Base-by-base conservation (phyloP, 140 eudicot genomes). In the Erigeron philadelphicus region DNA sequence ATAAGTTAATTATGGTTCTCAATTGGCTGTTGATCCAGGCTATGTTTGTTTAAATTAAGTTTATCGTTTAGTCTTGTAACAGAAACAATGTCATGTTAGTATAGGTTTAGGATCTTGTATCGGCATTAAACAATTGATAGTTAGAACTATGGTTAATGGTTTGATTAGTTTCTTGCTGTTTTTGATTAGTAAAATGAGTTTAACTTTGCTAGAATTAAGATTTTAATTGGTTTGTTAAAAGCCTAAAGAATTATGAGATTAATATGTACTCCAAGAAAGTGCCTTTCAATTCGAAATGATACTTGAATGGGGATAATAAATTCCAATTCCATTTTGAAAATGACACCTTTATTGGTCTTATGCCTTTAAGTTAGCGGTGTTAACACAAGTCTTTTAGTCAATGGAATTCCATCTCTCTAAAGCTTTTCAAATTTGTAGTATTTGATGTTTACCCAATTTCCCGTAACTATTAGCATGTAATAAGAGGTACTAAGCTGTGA, bases 281-380 rank as follows among this genome's bases (percentile, higher is more conserved):
- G 52, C 41, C 50, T 76, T 44, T 76, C 68, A 23, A 62, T 16
- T 31, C 54, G 7, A 48, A 76, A 64, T 67, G 74, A 75, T 59
- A 59, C 15, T 64, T 55, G 54, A 76, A 53, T 54, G 47, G 45
- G 67, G 40, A 42, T 31, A 31, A 17, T 42, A 42, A 56, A 10
- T 62, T 64, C 63, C 76, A 69, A 55, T 55, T 46, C 31, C 52
- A 67, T 31, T 52, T 54, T 64, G 72, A 63, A 62, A 44, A 70
- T 70, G 67, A 60, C 72, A 44, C 59, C 23, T 46, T 35, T 38
- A 47, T 56, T 65, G 60, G 31, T 55, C 46, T 64, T 41, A 57
- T 56, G 67, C 16, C 65, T 73, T 58, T 48, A 58, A 60, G 2
- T 40, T 68, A 23, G 58, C 49, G 68, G 47, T 43, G 1, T 69